phyloP scores from a whole-genome alignment of 2,329 filamentous ascomycete species.

The Pseudogymnoascus sp. region DNA sequence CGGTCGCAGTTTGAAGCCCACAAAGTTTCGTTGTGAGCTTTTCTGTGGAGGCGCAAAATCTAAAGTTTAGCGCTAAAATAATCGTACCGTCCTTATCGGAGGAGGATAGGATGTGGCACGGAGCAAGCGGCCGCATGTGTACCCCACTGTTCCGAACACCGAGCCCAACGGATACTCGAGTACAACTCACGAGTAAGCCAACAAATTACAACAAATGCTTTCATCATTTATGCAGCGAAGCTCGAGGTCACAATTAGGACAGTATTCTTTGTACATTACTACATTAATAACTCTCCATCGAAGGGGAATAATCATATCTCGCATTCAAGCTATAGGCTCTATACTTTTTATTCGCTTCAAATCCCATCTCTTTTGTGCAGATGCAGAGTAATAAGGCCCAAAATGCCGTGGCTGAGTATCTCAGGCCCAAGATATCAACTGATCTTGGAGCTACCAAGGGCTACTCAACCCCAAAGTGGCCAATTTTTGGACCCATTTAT shows the following conservation, averaged over 20 bases:
- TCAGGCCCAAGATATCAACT: not conserved
- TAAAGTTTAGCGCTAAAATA: constrained; percentile 10
- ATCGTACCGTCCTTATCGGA: constrained; percentile 9
- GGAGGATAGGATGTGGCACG: not conserved
- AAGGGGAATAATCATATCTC: not conserved
- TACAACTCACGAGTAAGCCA: not conserved
- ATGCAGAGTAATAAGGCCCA: not conserved
- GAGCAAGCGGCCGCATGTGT: constrained; percentile 3
- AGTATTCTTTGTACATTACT: not conserved
- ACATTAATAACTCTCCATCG: not conserved
- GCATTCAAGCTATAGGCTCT: not conserved
- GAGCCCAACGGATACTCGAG: not conserved
- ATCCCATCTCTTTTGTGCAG: not conserved
- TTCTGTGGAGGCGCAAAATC: constrained; percentile 10
- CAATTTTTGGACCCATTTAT: not conserved
- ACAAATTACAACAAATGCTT: not conserved
- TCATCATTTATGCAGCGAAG: not conserved
- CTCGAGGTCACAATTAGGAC: not conserved
- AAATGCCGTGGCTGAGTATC: not conserved
- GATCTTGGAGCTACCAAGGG: not conserved
- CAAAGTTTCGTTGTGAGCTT: constrained; percentile 9
- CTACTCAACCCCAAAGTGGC: not conserved
- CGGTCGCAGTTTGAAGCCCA: constrained; percentile 8
- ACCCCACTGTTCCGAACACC: not conserved
- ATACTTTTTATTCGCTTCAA: not conserved